Evolutionary conservation across 495 filamentous ascomycete species (phyloP).

Genomic region (Penicillium bovifimosum): DNA sequence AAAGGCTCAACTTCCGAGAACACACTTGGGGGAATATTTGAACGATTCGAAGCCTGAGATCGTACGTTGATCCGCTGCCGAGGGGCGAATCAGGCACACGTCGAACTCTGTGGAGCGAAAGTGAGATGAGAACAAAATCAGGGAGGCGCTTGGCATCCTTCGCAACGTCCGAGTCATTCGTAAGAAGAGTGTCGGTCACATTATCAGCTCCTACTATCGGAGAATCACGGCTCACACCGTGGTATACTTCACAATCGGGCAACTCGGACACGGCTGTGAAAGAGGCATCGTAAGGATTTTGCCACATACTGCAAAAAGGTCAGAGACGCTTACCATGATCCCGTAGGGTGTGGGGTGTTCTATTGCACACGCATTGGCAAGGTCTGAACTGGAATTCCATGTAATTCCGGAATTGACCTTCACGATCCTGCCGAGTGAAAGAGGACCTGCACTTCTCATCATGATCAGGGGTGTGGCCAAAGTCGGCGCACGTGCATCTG

Average conservation of each 20-base stretch:
- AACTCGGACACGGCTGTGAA: constrained; percentile 2
- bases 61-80: neutral
- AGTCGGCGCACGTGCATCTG: too few relatives aligned
- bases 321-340: constrained; percentile 2
- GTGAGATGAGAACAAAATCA: constrained; percentile 10
- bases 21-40: neutral
- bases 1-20: neutral
- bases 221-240: neutral
- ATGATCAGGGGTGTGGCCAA: too few relatives aligned
- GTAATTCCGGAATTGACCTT: too few relatives aligned
- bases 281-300: neutral
- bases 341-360: constrained; percentile 2
- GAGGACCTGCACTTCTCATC: too few relatives aligned
- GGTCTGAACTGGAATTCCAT: too few relatives aligned
- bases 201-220: neutral
- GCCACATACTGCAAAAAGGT: neutral
- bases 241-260: neutral
- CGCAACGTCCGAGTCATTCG: neutral
- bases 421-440: too few relatives aligned
- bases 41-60: constrained; percentile 7
- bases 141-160: neutral
- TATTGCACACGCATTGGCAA: neutral
- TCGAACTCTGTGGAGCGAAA: constrained; percentile 14
- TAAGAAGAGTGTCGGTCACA: neutral
- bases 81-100: neutral